A percentile compares a stretch with the other conserved stretches of the same genome.
These are phyloP conservation scores for Pseudogymnoascus sp. DNA, from an alignment of 2,329 filamentous ascomycete species.

Conservation along the genomic window DNA sequence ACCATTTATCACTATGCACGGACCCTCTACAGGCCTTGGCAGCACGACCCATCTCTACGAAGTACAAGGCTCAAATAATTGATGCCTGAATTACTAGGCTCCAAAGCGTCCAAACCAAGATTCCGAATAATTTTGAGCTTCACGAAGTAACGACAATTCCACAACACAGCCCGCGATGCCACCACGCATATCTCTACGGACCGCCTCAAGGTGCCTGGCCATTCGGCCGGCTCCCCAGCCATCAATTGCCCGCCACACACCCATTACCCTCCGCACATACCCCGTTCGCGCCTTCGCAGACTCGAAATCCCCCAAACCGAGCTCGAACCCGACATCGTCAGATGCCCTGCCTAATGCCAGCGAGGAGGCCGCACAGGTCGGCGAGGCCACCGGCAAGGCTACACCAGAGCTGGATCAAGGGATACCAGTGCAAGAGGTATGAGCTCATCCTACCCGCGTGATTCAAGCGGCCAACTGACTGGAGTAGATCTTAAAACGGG, in stretches of 20 bases:
- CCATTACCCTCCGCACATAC: constrained; percentile 23
- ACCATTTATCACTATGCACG: not conserved
- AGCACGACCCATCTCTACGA: not conserved
- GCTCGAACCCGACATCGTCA: constrained; percentile 41
- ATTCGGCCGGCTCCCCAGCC: constrained; percentile 33
- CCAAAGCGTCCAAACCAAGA: not conserved
- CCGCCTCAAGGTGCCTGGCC: constrained; percentile 38
- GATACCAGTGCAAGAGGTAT: constrained; percentile 60
- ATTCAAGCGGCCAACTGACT: constrained; percentile 16
- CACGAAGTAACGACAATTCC: not conserved
- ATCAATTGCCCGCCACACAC: constrained; percentile 28
- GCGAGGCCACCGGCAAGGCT: constrained; percentile 49
- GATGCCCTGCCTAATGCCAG: constrained; percentile 53
- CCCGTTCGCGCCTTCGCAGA: constrained; percentile 28
- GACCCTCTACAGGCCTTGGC: not conserved
- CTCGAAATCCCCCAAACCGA: constrained; percentile 21
- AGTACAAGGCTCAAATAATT: not conserved
- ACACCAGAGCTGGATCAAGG: constrained; percentile 60
- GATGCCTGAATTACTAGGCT: not conserved
- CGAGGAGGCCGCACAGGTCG: constrained; percentile 57
- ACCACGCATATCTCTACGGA: constrained; percentile 46
- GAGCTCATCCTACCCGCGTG: constrained; percentile 19
- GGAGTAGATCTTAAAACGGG: constrained; percentile 54
- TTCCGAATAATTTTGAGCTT: constrained; percentile 13
- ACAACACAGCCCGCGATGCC: constrained; percentile 40